Conservation (phyloP, 2,329 filamentous ascomycete genomes). For the Scedosporium boydii region DNA sequence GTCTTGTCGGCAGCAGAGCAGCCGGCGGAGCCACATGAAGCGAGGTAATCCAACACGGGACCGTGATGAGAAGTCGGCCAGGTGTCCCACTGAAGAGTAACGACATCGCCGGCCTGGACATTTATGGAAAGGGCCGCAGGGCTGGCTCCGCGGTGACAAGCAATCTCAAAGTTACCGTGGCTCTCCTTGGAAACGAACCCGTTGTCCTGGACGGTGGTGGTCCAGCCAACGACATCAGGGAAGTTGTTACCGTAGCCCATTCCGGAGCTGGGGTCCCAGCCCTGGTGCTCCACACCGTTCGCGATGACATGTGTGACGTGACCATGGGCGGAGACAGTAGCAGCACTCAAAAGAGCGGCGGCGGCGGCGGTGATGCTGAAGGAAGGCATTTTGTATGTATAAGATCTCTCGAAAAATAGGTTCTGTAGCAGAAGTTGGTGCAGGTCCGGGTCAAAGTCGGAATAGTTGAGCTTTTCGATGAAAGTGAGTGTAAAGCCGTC, state of each 20-base stretch:
- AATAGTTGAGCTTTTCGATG: background rate
- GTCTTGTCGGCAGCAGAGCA: slow-evolving; percentile 42
- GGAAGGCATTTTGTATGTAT: slow-evolving; percentile 14
- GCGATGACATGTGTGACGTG: slow-evolving; percentile 27
- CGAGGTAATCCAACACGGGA: slow-evolving; percentile 53
- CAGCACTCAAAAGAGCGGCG: slow-evolving; percentile 1
- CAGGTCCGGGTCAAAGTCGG: background rate
- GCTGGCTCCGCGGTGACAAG: slow-evolving; percentile 34
- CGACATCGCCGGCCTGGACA: slow-evolving; percentile 49
- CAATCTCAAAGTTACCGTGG: slow-evolving; percentile 30
- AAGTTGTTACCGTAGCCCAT: slow-evolving; percentile 12
- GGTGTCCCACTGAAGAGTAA: slow-evolving; percentile 52
- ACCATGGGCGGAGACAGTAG: slow-evolving; percentile 22
- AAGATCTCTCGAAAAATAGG: background rate
- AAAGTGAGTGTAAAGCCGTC: slow-evolving; percentile 2
- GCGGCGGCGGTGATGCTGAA: slow-evolving; percentile 9
- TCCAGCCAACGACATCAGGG: slow-evolving; percentile 21
- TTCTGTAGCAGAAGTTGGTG: background rate
- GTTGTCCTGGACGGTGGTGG: slow-evolving; percentile 25
- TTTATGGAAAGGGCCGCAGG: slow-evolving; percentile 28
- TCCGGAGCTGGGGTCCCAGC: slow-evolving; percentile 16
- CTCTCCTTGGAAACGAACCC: slow-evolving; percentile 34
- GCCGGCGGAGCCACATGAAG: slow-evolving; percentile 40
- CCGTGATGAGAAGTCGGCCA: slow-evolving; percentile 57
- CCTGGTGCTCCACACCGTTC: slow-evolving; percentile 17